These are phyloP conservation scores for Caryopteris hybrid DNA, from an alignment of 305 asterid species.

Conservation along the genomic window DNA sequence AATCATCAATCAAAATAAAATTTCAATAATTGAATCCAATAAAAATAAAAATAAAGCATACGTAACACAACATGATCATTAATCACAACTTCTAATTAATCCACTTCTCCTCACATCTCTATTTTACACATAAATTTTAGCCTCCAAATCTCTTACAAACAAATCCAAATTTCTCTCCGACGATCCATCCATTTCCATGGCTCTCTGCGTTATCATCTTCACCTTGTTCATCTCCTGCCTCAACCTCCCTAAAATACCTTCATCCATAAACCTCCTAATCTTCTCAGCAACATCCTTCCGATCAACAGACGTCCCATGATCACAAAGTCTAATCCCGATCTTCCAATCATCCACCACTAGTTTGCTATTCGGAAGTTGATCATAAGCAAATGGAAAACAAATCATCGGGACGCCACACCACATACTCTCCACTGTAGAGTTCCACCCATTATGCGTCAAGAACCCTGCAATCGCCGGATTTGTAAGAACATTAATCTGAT, in stretches of 20 bases:
- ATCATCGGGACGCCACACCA: conserved; percentile 5
- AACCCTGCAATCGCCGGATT: conserved; percentile 16
- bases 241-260: neutral
- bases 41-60: too few species aligned
- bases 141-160: conserved; percentile 38
- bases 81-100: too few species aligned
- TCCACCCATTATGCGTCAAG: neutral
- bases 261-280: conserved; percentile 26
- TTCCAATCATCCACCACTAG: neutral
- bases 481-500: conserved; percentile 35
- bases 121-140: conserved; percentile 18
- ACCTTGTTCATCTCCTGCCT: conserved; percentile 28
- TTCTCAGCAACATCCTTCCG: conserved; percentile 32
- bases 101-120: too few species aligned
- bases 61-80: too few species aligned
- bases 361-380: neutral
- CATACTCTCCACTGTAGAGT: neutral
- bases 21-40: too few species aligned
- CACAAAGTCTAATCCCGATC: neutral
- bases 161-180: conserved; percentile 30
- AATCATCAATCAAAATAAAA: too few species aligned
- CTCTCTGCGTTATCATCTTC: conserved; percentile 26
- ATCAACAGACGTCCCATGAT: conserved; percentile 12
- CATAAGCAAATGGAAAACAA: neutral
- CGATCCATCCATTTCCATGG: conserved; percentile 37